These are phyloP conservation scores for Vigna unguiculata DNA, from an alignment of 306 rosid species.

Conservation along the genomic window DNA sequence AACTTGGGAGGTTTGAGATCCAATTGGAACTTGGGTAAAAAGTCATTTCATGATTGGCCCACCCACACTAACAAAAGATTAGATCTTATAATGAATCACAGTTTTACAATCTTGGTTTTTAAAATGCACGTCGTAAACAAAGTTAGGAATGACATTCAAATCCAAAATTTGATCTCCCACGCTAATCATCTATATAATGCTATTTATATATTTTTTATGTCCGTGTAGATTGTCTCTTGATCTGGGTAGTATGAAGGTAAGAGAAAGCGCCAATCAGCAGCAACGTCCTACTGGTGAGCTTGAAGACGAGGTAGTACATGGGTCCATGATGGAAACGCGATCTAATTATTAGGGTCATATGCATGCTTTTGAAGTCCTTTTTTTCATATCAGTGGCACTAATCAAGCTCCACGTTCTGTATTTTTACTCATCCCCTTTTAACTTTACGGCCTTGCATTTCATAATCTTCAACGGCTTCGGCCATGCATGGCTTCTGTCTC, in stretches of 20 bases:
- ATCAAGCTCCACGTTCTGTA: constrained; percentile 1
- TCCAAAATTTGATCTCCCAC: constrained; percentile 9
- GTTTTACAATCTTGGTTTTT: constrained; percentile 7
- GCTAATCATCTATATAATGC: constrained; percentile 30
- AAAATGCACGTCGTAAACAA: constrained; percentile 20
- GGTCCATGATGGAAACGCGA: not conserved
- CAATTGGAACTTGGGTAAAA: not conserved
- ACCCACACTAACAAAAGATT: not conserved
- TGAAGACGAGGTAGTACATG: constrained; percentile 82
- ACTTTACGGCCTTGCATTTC: constrained; percentile 19
- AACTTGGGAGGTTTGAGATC: too few relatives aligned
- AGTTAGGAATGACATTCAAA: constrained; percentile 18
- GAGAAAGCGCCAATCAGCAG: constrained; percentile 56
- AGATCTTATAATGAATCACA: not conserved
- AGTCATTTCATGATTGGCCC: not conserved
- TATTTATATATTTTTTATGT: constrained; percentile 44
- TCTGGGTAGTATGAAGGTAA: constrained; percentile 77
- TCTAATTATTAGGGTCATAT: constrained; percentile 16
- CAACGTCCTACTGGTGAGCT: constrained; percentile 64
- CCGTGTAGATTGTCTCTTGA: constrained; percentile 80
- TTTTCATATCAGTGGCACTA: constrained; percentile 31
- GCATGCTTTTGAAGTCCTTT: constrained; percentile 5
- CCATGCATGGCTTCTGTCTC: constrained; percentile 8
- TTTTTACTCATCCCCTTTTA: not conserved
- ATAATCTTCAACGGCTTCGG: constrained; percentile 29